These are phyloP conservation scores for Ustilago shanxiensis DNA, from an alignment of 1,284 basidiomycete species.

Conservation along the genomic window DNA sequence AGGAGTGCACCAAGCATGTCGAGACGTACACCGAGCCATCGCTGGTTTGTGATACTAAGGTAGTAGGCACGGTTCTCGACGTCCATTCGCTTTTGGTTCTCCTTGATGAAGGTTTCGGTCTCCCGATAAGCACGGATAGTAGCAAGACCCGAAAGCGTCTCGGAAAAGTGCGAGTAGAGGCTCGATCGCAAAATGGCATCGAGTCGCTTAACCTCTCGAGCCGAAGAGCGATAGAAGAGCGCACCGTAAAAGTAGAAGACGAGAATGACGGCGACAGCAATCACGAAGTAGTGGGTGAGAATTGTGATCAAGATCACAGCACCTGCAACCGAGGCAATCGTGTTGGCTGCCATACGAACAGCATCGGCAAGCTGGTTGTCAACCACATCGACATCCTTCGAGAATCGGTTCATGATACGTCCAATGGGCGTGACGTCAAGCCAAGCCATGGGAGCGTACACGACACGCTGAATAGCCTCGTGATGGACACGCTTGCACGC, in stretches of 20 bases:
- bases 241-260: constrained; percentile 72
- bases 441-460: constrained; percentile 80
- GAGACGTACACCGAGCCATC: constrained; percentile 83
- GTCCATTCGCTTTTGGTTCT: constrained; percentile 78
- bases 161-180: constrained; percentile 87
- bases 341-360: constrained; percentile 66
- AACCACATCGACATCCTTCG: constrained; percentile 83
- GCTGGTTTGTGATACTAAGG: constrained; percentile 83
- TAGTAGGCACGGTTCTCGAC: constrained; percentile 91
- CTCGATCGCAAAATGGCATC: constrained; percentile 78
- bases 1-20: constrained; percentile 69
- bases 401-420: constrained; percentile 84
- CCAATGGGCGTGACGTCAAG: constrained; percentile 87
- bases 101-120: constrained; percentile 73
- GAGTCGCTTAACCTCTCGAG: constrained; percentile 86
- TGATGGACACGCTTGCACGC: constrained; percentile 77
- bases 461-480: constrained; percentile 74
- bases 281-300: constrained; percentile 77
- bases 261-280: constrained; percentile 72
- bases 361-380: constrained; percentile 77
- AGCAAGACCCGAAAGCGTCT: constrained; percentile 84
- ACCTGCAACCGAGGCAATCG: constrained; percentile 73
- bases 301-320: constrained; percentile 78
- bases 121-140: constrained; percentile 85
- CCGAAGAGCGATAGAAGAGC: constrained; percentile 86